Percentiles rank a stretch among this genome's conserved stretches.
These are phyloP conservation scores for Fistulinella staudtii DNA, from an alignment of 1,284 basidiomycete species.

Conservation along the genomic window DNA sequence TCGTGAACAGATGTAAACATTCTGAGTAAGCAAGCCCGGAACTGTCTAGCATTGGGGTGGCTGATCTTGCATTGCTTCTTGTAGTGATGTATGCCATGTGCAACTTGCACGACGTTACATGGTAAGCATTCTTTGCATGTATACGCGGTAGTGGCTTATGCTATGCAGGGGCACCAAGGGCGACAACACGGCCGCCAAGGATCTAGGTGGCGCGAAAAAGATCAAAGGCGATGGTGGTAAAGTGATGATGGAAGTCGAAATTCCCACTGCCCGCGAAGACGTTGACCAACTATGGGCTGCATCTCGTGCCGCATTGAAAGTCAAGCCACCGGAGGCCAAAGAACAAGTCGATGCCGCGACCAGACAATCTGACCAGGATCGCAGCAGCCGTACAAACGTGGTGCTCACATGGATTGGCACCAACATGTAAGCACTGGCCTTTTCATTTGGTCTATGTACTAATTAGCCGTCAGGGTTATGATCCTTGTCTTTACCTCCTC, in stretches of 20 bases:
- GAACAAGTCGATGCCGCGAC: conserved; percentile 84
- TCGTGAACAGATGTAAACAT: conserved; percentile 75
- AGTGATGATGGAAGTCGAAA: conserved; percentile 79
- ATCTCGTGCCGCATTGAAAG: conserved; percentile 61
- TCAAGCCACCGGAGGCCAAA: conserved; percentile 64
- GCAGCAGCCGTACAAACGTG: conserved; percentile 80
- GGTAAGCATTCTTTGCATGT: conserved; percentile 39
- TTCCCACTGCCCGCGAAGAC: conserved; percentile 78
- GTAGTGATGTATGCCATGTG: conserved; percentile 88
- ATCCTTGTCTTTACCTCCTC: conserved; percentile 80
- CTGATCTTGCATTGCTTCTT: not conserved
- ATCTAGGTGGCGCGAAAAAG: conserved; percentile 86
- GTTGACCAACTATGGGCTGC: conserved; percentile 83
- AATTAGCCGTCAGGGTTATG: conserved; percentile 49
- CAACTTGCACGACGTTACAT: conserved; percentile 85
- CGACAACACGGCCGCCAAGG: conserved; percentile 81
- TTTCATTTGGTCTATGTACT: conserved; percentile 7
- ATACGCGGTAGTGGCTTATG: conserved; percentile 4
- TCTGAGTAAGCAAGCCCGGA: conserved; percentile 47
- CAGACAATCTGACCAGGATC: conserved; percentile 84
- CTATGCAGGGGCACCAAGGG: conserved; percentile 78
- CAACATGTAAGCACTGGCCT: conserved; percentile 59
- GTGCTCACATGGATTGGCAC: conserved; percentile 83
- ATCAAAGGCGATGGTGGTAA: conserved; percentile 80
- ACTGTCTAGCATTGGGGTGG: not conserved